Conservation (phyloP, 1,284 basidiomycete species). For the Cerrena zonata region DNA sequence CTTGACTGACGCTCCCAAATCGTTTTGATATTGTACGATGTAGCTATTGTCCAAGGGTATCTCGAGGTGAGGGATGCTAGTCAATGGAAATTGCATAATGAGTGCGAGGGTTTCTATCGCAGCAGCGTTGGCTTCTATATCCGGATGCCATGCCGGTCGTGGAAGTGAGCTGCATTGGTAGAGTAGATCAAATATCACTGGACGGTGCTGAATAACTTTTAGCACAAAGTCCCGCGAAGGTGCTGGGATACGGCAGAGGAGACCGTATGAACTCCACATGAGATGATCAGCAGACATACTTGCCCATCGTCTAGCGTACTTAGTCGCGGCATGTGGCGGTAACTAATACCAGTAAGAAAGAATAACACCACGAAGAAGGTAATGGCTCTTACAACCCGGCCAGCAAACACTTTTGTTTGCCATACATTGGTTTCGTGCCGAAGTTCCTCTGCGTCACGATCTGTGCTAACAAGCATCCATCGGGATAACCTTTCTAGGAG, state of each 20-base stretch:
- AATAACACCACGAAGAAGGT: neutral
- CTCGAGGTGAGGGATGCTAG: neutral
- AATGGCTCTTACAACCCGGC: neutral
- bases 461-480: neutral
- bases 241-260: conserved; percentile 3
- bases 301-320: conserved; percentile 8
- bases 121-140: neutral
- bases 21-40: neutral
- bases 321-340: neutral
- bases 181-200: conserved; percentile 6
- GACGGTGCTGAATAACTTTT: conserved; percentile 2
- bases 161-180: conserved; percentile 2
- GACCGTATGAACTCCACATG: conserved; percentile 2
- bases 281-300: conserved; percentile 6
- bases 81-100: conserved; percentile 6
- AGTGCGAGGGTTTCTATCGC: conserved; percentile 7
- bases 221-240: conserved; percentile 7
- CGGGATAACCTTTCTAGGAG: conserved; percentile 5
- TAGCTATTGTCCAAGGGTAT: neutral
- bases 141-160: conserved; percentile 4
- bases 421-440: conserved; percentile 4
- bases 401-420: conserved; percentile 2
- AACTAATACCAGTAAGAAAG: neutral
- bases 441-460: conserved; percentile 4
- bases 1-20: conserved; percentile 3